phyloP scores from a whole-genome alignment of 257 asterid species.

The Nicotiana obtusifolia region DNA sequence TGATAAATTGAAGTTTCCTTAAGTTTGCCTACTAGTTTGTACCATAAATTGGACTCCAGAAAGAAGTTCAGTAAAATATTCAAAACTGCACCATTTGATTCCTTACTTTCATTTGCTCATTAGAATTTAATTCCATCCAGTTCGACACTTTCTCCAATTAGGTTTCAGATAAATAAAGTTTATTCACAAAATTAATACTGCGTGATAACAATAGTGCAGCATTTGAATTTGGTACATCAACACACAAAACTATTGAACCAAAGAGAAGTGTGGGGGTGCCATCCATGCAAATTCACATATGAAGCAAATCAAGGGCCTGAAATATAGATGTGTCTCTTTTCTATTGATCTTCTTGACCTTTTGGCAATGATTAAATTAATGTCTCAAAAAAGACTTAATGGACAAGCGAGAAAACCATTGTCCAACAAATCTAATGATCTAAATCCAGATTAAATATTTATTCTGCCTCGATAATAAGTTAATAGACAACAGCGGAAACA shows the following conservation, averaged over 20 bases:
- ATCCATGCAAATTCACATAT: background rate
- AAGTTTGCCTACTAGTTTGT: background rate
- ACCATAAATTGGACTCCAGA: background rate
- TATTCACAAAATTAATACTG: background rate
- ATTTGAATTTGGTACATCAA: background rate
- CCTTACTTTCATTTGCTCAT: background rate
- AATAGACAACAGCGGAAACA: background rate
- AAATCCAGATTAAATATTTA: background rate
- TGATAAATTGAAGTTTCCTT: background rate
- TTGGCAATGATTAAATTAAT: background rate
- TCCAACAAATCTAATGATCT: background rate
- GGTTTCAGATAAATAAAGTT: background rate
- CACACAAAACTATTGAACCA: background rate
- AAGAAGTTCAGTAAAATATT: background rate
- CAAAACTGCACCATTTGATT: background rate
- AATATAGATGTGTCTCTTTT: background rate
- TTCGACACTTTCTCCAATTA: background rate
- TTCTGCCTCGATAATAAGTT: background rate
- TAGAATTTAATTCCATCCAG: background rate
- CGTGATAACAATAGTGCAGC: background rate
- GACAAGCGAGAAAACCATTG: background rate
- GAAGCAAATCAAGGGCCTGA: slow-evolving; percentile 1
- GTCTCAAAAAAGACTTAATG: background rate
- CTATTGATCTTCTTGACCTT: background rate
- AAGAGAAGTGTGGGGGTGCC: background rate